Evolutionary conservation across 108 stramenopile species (phyloP).

Genomic region (Epithemia pelagica): DNA sequence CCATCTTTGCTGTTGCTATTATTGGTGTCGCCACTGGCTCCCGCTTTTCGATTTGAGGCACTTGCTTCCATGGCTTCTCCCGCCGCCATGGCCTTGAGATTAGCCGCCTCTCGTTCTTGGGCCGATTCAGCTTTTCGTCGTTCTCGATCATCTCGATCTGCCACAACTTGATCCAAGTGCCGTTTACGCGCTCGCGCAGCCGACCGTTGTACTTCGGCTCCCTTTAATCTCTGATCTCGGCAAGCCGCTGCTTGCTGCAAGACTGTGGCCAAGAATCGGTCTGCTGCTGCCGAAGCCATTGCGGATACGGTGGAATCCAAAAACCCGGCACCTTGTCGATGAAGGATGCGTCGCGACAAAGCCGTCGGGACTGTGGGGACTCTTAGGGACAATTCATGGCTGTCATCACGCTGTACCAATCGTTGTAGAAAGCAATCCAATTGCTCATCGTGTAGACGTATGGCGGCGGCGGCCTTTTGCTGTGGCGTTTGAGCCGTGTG

Average conservation of each 20-base stretch:
- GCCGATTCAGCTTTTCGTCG: conserved; percentile 31
- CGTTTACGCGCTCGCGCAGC: conserved; percentile 39
- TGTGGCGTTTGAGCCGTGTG: conserved; percentile 16
- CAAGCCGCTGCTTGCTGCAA: conserved; percentile 72
- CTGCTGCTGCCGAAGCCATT: conserved; percentile 57
- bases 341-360: conserved; percentile 67
- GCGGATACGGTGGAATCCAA: conserved; percentile 66
- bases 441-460: conserved; percentile 33
- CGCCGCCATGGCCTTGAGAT: conserved; percentile 24
- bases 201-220: conserved; percentile 40
- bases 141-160: conserved; percentile 35
- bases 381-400: not conserved
- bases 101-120: conserved; percentile 17
- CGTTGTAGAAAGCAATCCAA: conserved; percentile 37
- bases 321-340: conserved; percentile 71
- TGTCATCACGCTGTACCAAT: conserved; percentile 34
- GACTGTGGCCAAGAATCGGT: conserved; percentile 79
- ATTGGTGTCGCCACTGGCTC: conserved; percentile 1
- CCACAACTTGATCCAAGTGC: conserved; percentile 40
- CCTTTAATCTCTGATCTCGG: conserved; percentile 74
- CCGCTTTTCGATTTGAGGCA: conserved; percentile 4
- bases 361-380: conserved; percentile 70
- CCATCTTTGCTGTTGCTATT: conserved; percentile 3
- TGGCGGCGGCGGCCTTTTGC: conserved; percentile 24
- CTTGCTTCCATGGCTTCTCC: conserved; percentile 31